Conservation (phyloP, 1,284 basidiomycete genomes). For the Hypsizygus ulmarius region DNA sequence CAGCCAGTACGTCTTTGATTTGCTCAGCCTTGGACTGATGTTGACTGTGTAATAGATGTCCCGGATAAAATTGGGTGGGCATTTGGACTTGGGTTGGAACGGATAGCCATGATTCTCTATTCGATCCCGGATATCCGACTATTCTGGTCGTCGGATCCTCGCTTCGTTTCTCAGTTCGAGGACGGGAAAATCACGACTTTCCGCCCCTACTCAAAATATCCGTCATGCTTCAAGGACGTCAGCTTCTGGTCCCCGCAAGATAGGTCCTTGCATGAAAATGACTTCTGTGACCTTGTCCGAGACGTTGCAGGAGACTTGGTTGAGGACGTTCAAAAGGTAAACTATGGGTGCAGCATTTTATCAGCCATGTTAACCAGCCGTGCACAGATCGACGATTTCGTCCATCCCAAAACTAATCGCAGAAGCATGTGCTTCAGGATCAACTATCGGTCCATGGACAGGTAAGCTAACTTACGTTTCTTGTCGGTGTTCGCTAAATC, state of each 20-base stretch:
- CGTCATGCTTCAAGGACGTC: conserved; percentile 86
- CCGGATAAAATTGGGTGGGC: conserved; percentile 93
- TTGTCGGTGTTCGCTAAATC: neutral
- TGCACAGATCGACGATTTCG: conserved; percentile 85
- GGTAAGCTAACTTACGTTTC: conserved; percentile 41
- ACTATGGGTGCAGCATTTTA: conserved; percentile 17
- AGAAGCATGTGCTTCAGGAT: conserved; percentile 88
- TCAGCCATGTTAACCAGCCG: neutral
- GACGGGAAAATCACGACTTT: conserved; percentile 77
- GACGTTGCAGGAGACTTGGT: conserved; percentile 91
- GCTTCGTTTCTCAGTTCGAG: conserved; percentile 88
- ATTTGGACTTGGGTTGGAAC: conserved; percentile 95
- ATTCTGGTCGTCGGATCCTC: conserved; percentile 92
- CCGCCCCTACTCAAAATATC: conserved; percentile 88
- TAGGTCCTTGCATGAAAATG: conserved; percentile 82
- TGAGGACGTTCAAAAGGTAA: conserved; percentile 85
- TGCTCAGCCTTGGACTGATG: conserved; percentile 4
- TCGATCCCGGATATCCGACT: conserved; percentile 98
- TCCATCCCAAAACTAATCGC: conserved; percentile 84
- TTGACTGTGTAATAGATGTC: conserved; percentile 51
- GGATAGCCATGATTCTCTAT: conserved; percentile 98
- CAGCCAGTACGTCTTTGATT: conserved; percentile 62
- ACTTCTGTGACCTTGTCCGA: conserved; percentile 93
- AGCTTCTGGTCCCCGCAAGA: conserved; percentile 82
- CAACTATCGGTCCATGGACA: conserved; percentile 97